Evolutionary conservation across 306 rosid species (phyloP).

Genomic region (Phaseolus lunatus): DNA sequence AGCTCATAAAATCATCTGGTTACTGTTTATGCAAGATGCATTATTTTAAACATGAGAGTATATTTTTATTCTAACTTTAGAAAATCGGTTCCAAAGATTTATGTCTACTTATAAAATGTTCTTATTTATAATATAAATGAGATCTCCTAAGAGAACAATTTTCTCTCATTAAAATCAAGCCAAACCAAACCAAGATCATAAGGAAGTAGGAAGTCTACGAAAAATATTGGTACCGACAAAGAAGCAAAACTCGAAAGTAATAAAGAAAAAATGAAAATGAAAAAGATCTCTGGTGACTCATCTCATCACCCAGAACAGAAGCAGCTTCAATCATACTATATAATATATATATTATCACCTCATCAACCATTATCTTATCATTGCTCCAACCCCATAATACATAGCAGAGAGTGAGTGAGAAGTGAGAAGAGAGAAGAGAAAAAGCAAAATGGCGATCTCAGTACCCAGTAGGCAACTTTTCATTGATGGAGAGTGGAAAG

Average conservation of each 20-base stretch:
- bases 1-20: too few species aligned
- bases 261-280: neutral
- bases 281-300: neutral
- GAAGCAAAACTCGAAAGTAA: neutral
- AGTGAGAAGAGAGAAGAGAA: neutral
- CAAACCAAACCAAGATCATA: neutral
- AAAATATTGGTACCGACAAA: neutral
- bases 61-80: too few species aligned
- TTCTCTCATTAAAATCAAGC: neutral
- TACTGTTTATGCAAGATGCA: too few species aligned
- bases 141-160: too few species aligned
- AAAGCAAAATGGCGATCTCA: slow-evolving; percentile 58
- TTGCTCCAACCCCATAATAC: slow-evolving; percentile 2
- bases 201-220: neutral
- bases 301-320: neutral
- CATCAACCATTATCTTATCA: neutral
- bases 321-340: slow-evolving; percentile 1
- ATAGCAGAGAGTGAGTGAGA: neutral
- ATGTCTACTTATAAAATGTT: too few species aligned
- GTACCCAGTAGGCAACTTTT: slow-evolving; percentile 67
- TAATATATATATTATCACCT: too few species aligned
- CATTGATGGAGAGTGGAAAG: slow-evolving; percentile 80
- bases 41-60: too few species aligned
- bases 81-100: too few species aligned
- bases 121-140: too few species aligned